Evolutionary conservation across 176 grass and related monocot species (phyloP).

Genomic region (Stipa capillata): DNA sequence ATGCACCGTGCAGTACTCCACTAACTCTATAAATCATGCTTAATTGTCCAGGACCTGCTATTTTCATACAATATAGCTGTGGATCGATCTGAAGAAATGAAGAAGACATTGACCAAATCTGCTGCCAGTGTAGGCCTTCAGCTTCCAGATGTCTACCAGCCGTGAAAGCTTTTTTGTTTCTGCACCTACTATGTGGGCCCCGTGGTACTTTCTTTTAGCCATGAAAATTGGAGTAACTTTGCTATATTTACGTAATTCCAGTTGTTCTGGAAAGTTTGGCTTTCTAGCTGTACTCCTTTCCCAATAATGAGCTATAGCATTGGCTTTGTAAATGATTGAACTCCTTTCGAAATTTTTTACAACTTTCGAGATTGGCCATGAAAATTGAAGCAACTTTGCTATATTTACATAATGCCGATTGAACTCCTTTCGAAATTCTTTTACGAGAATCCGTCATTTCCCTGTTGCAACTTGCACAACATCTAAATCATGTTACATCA

Average conservation of each 20-base stretch:
- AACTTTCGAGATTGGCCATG: too few relatives aligned
- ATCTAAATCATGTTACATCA: too few relatives aligned
- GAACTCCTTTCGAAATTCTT: background rate
- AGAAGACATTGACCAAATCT: constrained; percentile 89
- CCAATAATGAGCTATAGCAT: background rate
- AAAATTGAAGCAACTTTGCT: too few relatives aligned
- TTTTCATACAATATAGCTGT: constrained; percentile 94
- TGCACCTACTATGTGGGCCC: background rate
- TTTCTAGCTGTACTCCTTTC: background rate
- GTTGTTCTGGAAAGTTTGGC: background rate
- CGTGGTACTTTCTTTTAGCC: background rate
- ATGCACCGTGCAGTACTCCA: background rate
- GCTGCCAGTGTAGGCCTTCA: constrained; percentile 84
- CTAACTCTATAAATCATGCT: background rate
- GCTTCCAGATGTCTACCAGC: constrained; percentile 78
- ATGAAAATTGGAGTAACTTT: too few relatives aligned
- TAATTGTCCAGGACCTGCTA: constrained; percentile 58
- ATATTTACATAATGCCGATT: too few relatives aligned
- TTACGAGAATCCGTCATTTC: background rate
- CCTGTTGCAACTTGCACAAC: background rate
- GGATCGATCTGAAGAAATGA: constrained; percentile 87
- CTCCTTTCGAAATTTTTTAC: too few relatives aligned
- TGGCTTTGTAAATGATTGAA: background rate
- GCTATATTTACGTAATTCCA: background rate
- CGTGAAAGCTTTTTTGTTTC: constrained; percentile 25